These are phyloP conservation scores for Wickerhamomyces mucosus DNA, from an alignment of 805 yeast genomes.

Conservation along the genomic window DNA sequence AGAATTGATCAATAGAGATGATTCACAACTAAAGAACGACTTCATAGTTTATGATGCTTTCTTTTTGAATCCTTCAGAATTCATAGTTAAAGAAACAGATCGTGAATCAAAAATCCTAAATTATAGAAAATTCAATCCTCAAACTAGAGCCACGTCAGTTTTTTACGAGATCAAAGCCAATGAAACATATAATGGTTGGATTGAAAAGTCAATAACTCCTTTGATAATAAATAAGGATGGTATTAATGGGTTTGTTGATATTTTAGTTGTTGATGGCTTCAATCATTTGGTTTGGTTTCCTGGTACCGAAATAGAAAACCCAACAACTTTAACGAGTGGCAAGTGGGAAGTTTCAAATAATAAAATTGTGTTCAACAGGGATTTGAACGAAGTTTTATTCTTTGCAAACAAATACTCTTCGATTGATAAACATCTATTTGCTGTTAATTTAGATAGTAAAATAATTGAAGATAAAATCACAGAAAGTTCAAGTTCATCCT, in stretches of 20 bases:
- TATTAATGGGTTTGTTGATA: conserved; percentile 68
- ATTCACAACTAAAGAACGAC: conserved; percentile 28
- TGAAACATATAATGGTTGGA: conserved; percentile 53
- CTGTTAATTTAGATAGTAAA: conserved; percentile 6
- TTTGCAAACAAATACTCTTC: conserved; percentile 58
- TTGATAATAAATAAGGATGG: conserved; percentile 34
- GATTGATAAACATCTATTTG: conserved; percentile 16
- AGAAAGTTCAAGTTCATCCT: conserved; percentile 44
- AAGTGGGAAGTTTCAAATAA: conserved; percentile 81
- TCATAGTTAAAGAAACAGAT: conserved; percentile 51
- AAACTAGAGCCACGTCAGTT: conserved; percentile 22
- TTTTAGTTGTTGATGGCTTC: conserved; percentile 52
- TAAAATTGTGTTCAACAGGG: conserved; percentile 47
- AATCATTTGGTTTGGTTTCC: conserved; percentile 77
- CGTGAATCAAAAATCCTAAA: conserved; percentile 58
- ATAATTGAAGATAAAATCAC: conserved; percentile 35
- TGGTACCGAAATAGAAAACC: conserved; percentile 46
- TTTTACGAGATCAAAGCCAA: conserved; percentile 38
- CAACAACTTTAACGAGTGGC: conserved; percentile 59
- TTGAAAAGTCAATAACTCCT: conserved; percentile 60
- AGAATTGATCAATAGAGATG: conserved; percentile 22
- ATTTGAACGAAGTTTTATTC: conserved; percentile 41
- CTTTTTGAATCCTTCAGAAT: conserved; percentile 46
- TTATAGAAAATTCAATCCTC: conserved; percentile 35
- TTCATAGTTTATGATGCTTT: conserved; percentile 54